Base-by-base conservation (phyloP, 345 rosid species). In the Rhodamnia argentea region DNA sequence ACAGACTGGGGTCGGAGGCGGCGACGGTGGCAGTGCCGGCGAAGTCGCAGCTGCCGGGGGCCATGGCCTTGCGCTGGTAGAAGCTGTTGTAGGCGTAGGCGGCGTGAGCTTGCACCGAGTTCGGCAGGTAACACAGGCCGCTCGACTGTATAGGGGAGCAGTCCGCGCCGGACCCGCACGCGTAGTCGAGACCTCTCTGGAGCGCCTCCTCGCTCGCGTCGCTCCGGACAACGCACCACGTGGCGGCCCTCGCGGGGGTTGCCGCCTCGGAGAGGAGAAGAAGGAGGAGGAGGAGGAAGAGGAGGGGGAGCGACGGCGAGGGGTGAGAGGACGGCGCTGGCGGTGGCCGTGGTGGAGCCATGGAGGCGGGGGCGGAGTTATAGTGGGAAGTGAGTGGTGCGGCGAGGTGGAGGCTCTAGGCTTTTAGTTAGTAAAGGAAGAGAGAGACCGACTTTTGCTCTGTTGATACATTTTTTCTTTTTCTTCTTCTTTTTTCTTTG, bases 51-150 rank as follows among this genome's bases (percentile, higher is more conserved):
- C 91, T 89, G 82, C 92, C 92, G 58, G 93, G 91, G 26, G 90
- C 89, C 93, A 91, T 91, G 87, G 32, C 22, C 85, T 86, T 91
- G 64, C 89, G 87, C 84, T 90, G 92, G 86, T 85, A 91, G 87
- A 87, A 91, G 85, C 92, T 91, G 86, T 91, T 89, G 86, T 87
- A 91, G n/a, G 93, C 92, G 59, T 90, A 91, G 60, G 93, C 90
- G 76, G 93, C 90, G 50, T 91, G 93, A 6, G 89, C 92, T 50
- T 85, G 89, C 22, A 90, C 18, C 1, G 92, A 89, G 88, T 91
- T 91, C 1, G 93, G 93, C 40, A 91, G 89, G 85, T 85, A 91
- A 37, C 93, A 91, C 10, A 90, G 86, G 15, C 93, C 92, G 16
- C 44, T 74, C 2, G 92, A 32, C 87, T 85, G 91, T 4, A 90